Evolutionary conservation across 495 filamentous ascomycete genomes (phyloP), one percentile per base, ranked within the genome.

Genomic region (Aspergillus haitiensis): DNA sequence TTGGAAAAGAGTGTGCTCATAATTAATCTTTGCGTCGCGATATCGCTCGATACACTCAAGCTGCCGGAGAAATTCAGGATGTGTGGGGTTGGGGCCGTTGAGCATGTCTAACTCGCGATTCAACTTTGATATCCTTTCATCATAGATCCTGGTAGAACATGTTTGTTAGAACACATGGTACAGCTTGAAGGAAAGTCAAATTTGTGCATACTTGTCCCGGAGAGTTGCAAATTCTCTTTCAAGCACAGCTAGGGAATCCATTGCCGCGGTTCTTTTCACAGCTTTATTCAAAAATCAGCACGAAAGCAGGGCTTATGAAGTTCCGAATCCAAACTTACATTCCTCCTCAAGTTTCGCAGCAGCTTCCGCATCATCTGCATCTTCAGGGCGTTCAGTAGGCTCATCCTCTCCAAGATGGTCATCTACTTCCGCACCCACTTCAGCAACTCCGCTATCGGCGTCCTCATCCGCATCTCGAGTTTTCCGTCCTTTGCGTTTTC

Each of bases 1-100:
- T 59, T 86, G 80, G 59, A 86, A 80, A 62, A 92, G 81, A 31
- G 82, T 82, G 39, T 87, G 75, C 65, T 92, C 91, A 59, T 89
- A 81, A 52, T 87, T 81, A 61, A 93, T 80, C 75, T 90, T 92
- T 64, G 91, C 85, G 39, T 92, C 86, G 55, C 88, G 83, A 67
- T 93, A 84, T 42, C 86, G 86, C 71, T 95, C 82, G 56, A 98
- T 82, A 69, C 86, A 90, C 67, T 91, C 83, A 64, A 95, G 83
- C 84, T 93, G 91, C 0, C 88, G 88, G 48, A 95, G 77, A 59
- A 90, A 90, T 69, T 96, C 93, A 34, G 91, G 89, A 72, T 98
- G 94, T n/a, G 84, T 89, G 31, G 87, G 88, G 53, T 86, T 86
- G 1, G 90, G 84, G 53, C 86, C 81, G 56, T 80, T 82, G 34